Evolutionary conservation across 257 asterid species (phyloP).

Genomic region (Solanum etuberosum): DNA sequence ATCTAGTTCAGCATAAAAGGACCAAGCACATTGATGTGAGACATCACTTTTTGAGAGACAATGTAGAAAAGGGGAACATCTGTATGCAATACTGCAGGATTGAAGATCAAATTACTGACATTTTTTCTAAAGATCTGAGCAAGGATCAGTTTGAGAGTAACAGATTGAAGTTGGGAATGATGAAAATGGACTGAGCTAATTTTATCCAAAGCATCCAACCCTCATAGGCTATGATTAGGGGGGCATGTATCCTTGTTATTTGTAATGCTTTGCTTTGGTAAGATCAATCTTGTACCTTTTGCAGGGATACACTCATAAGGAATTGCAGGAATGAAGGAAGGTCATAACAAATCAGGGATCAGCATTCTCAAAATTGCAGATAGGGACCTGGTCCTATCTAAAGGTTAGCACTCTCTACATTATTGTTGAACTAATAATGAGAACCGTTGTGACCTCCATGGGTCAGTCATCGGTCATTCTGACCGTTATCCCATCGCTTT

Average conservation of each 20-base stretch:
- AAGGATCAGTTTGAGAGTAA: neutral
- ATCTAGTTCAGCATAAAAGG: neutral
- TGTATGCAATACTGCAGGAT: neutral
- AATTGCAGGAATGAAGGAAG: neutral
- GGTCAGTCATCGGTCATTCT: too few species aligned
- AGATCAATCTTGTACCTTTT: neutral
- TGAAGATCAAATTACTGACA: neutral
- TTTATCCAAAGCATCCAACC: neutral
- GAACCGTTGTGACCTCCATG: too few species aligned
- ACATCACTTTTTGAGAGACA: neutral
- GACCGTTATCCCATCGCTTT: too few species aligned
- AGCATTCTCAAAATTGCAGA: too few species aligned
- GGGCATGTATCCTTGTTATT: neutral
- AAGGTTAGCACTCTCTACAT: too few species aligned
- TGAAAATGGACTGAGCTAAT: neutral
- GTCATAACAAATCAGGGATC: too few species aligned
- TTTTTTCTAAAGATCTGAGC: neutral
- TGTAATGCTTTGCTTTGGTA: neutral
- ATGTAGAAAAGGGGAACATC: neutral
- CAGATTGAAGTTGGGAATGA: neutral
- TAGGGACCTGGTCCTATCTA: too few species aligned
- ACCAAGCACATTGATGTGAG: neutral
- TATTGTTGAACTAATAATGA: too few species aligned
- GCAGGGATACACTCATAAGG: neutral
- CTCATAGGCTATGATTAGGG: neutral